Conservation (phyloP, 106 monocot genomes). For the Triglochin maritima region DNA sequence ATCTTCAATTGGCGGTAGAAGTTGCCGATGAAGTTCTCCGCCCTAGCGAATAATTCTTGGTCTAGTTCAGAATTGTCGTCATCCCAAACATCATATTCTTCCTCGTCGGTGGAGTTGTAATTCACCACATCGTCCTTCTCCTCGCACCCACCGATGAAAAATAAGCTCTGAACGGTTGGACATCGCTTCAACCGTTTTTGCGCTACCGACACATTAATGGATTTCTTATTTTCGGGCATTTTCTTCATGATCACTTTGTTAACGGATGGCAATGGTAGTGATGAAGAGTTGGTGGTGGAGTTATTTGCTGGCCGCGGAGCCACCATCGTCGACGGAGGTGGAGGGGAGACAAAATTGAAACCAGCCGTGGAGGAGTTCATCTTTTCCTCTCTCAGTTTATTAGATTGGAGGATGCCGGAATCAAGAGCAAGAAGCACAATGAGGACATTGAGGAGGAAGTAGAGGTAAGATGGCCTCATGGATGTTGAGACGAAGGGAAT, state of each 20-base stretch:
- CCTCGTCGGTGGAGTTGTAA: not conserved
- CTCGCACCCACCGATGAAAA: constrained; percentile 45
- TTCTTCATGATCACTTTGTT: not conserved
- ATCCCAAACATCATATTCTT: not conserved
- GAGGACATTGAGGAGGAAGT: constrained; percentile 71
- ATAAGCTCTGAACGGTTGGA: constrained; percentile 52
- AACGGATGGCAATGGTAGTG: too few species aligned
- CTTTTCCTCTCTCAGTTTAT: too few species aligned
- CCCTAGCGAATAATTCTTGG: constrained; percentile 53
- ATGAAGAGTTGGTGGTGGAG: not conserved
- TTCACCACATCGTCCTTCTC: constrained; percentile 6
- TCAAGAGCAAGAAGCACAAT: constrained; percentile 46
- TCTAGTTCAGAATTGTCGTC: not conserved
- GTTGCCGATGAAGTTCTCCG: constrained; percentile 66
- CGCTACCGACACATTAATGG: not conserved
- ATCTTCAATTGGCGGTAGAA: constrained; percentile 84
- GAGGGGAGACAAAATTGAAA: not conserved
- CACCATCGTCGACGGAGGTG: constrained; percentile 10
- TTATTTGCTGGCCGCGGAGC: not conserved
- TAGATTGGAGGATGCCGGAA: constrained; percentile 32
- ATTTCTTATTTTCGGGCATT: not conserved
- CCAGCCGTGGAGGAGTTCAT: too few species aligned
- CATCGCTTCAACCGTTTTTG: constrained; percentile 27
- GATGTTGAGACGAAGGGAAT: constrained; percentile 40
- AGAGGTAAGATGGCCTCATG: constrained; percentile 51